Conservation (phyloP, 2,329 filamentous ascomycete genomes). For the Sporothrix curviconia region DNA sequence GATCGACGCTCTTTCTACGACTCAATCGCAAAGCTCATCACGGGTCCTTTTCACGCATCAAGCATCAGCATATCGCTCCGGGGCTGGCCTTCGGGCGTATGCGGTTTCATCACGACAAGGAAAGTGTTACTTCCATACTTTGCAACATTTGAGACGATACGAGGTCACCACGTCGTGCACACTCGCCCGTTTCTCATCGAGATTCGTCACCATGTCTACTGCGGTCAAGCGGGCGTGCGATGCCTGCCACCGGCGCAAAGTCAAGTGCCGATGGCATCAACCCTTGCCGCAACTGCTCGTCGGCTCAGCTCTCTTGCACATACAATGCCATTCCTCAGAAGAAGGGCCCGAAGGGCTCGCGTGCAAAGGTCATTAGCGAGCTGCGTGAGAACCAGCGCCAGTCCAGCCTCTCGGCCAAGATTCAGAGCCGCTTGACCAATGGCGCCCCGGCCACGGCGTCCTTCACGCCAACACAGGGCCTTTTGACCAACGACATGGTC, state of each 20-base stretch:
- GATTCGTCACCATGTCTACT: constrained; percentile 39
- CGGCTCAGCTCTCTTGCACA: constrained; percentile 61
- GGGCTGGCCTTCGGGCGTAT: too few species aligned
- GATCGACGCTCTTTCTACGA: too few species aligned
- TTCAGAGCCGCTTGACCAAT: constrained; percentile 54
- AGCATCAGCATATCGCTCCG: too few species aligned
- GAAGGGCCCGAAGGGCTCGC: constrained; percentile 67
- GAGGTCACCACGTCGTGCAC: too few species aligned
- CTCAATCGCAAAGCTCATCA: too few species aligned
- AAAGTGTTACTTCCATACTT: too few species aligned
- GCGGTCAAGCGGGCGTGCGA: constrained; percentile 61
- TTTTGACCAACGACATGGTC: constrained; percentile 56
- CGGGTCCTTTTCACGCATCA: too few species aligned
- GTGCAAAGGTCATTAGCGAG: constrained; percentile 70
- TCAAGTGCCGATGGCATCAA: constrained; percentile 66
- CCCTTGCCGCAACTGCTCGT: constrained; percentile 64
- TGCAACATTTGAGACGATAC: too few species aligned
- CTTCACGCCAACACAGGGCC: constrained; percentile 51
- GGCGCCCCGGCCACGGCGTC: constrained; percentile 35
- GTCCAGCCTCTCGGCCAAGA: constrained; percentile 55
- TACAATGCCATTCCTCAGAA: constrained; percentile 71
- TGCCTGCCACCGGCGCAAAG: constrained; percentile 67
- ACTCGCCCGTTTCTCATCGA: too few species aligned
- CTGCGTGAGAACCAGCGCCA: constrained; percentile 62
- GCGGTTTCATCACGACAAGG: too few species aligned